phyloP scores from a whole-genome alignment of 179 eudicot genomes.

The Beta corolliflora region DNA sequence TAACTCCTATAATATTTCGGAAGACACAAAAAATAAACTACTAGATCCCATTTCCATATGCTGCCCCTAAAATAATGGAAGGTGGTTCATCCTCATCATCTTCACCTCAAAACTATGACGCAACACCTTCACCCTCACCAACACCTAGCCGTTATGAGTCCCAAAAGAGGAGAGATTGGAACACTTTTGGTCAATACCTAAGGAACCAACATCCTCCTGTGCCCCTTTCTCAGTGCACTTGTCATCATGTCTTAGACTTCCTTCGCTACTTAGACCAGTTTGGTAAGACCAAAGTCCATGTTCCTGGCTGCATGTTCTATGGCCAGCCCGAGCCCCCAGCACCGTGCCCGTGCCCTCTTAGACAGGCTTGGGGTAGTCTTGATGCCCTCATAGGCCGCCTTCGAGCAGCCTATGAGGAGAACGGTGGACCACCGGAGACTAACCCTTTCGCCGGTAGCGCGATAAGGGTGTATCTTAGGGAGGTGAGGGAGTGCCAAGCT shows the following conservation, averaged over 20 bases:
- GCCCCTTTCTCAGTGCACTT: slow-evolving; percentile 43
- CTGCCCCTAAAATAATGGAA: slow-evolving; percentile 24
- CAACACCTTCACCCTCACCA: slow-evolving; percentile 32
- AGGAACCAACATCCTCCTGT: slow-evolving; percentile 66
- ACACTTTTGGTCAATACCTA: slow-evolving; percentile 70
- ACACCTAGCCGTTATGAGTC: slow-evolving; percentile 71
- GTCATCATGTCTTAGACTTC: slow-evolving; percentile 61
- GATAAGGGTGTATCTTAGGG: slow-evolving; percentile 55
- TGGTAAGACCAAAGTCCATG: slow-evolving; percentile 75
- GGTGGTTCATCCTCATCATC: slow-evolving; percentile 37
- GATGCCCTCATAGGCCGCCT: slow-evolving; percentile 79
- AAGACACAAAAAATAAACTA: neutral
- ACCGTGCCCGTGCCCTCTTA: slow-evolving; percentile 65
- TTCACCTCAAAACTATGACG: slow-evolving; percentile 11
- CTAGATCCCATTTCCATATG: neutral
- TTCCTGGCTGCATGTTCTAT: slow-evolving; percentile 62
- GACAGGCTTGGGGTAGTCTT: slow-evolving; percentile 82
- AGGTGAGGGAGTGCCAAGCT: slow-evolving; percentile 67
- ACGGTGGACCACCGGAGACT: slow-evolving; percentile 60
- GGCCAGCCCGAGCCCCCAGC: slow-evolving; percentile 81
- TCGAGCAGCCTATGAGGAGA: slow-evolving; percentile 72
- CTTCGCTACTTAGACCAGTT: slow-evolving; percentile 69
- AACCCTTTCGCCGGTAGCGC: slow-evolving; percentile 65
- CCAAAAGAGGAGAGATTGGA: slow-evolving; percentile 73
- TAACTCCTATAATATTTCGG: neutral